Evolutionary conservation across 306 rosid species (phyloP), one percentile per base, ranked within the genome.

Genomic region (Trichosanthes truncata): DNA sequence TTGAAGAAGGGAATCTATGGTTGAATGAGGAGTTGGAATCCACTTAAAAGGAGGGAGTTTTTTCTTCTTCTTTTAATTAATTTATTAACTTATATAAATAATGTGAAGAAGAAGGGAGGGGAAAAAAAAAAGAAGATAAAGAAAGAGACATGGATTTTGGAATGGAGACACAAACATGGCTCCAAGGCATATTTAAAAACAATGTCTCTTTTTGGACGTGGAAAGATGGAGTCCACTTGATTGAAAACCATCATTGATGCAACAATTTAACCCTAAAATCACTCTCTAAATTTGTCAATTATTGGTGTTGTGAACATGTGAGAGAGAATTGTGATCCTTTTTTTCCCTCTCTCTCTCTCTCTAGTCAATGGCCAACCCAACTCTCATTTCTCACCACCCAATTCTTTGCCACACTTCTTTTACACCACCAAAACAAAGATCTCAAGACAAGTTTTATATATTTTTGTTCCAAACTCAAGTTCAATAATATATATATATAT

Each of bases 11-110:
- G 66, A 76, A 76, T 76, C 35, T 76, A 76, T 53, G 80, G 94
- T 91, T 95, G 98, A 88, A 91, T 55, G 94, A 91, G 89, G 97
- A 93, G 99, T 90, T 95, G 97, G 97, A 93, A 90, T 91, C 97
- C 99, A 93, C 99, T 91, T 62, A 73, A 87, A 92, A 83, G 89
- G 66, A 51, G 76, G 82, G 77, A 89, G 93, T 90, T 3, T 18
- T 8, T 17, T 9, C 6, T 36, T 36, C 40, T 4, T 51, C 6
- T 51, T 15, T 4, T 51, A 5, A 4, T 15, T 5, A 12, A 12
- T 3, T 13, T 4, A 5, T 12, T 61, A 0, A 11, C 0, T 56
- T 21, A 57, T 63, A 11, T 6, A 14, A 31, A 7, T 35, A 90
- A 90, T 69, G 12, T 40, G 53, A 40, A 11, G 36, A 45, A 21